phyloP scores from a whole-genome alignment of 2,329 filamentous ascomycete genomes.

The Aureobasidium subglaciale region DNA sequence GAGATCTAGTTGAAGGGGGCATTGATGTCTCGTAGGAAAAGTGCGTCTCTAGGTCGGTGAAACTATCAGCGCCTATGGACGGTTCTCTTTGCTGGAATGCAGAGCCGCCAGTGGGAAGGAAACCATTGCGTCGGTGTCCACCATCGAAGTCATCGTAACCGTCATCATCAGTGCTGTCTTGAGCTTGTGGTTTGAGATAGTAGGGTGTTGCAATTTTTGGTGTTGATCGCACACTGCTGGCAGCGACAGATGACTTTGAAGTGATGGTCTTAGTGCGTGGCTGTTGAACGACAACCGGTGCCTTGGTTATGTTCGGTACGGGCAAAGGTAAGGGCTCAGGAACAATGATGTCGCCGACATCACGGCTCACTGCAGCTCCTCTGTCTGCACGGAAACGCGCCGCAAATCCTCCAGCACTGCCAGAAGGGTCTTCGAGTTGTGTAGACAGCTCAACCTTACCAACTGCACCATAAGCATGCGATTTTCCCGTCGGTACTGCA shows the following conservation, averaged over 20 bases:
- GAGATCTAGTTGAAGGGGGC: slow-evolving; percentile 6
- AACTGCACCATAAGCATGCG: slow-evolving; percentile 32
- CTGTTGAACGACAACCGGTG: not conserved
- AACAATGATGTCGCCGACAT: slow-evolving; percentile 39
- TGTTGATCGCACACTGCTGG: not conserved
- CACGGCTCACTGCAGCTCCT: slow-evolving; percentile 6
- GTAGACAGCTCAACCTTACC: slow-evolving; percentile 28
- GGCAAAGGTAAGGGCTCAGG: not conserved
- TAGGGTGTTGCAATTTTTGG: not conserved
- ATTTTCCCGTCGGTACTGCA: slow-evolving; percentile 20
- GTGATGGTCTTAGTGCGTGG: not conserved
- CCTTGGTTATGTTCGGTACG: not conserved
- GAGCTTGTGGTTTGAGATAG: not conserved
- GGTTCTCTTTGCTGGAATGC: not conserved
- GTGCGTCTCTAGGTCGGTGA: slow-evolving; percentile 12
- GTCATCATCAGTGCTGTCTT: not conserved
- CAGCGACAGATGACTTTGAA: not conserved
- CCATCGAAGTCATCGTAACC: not conserved
- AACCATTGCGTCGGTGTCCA: not conserved
- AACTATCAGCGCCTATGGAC: slow-evolving; percentile 2
- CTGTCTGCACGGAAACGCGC: slow-evolving; percentile 1
- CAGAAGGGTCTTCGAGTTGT: slow-evolving; percentile 21
- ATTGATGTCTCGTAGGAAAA: slow-evolving; percentile 12
- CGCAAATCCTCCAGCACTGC: slow-evolving; percentile 9
- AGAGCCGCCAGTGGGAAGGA: not conserved